Conservation (phyloP, 2,329 filamentous ascomycete species). For the Diaporthe citriasiana region DNA sequence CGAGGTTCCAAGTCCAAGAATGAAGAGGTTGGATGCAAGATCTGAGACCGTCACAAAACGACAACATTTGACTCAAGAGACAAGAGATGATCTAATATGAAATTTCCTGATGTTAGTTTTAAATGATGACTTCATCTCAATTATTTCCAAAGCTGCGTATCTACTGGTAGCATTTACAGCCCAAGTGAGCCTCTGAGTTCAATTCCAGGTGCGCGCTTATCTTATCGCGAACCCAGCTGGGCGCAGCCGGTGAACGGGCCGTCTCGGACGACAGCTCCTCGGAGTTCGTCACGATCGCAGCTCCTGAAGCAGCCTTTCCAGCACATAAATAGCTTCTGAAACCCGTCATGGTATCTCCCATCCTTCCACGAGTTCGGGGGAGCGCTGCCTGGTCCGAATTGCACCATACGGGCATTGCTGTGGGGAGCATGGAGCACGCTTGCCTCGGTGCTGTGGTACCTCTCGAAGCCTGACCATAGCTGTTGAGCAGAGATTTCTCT, state of each 20-base stretch:
- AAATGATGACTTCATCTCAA: background rate
- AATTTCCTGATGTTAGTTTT: background rate
- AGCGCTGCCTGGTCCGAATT: background rate
- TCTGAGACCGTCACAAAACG: no score
- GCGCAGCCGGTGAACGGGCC: conserved; percentile 32
- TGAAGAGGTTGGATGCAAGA: background rate
- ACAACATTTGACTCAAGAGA: background rate
- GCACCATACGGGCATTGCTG: no score
- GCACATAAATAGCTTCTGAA: background rate
- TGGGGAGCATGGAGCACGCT: background rate
- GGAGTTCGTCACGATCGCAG: background rate
- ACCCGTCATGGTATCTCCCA: background rate
- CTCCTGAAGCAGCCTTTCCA: background rate
- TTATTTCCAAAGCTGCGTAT: background rate
- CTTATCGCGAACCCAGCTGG: conserved; percentile 39
- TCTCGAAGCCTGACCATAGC: background rate
- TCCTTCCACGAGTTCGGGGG: background rate
- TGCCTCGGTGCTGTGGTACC: background rate
- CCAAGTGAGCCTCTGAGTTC: background rate
- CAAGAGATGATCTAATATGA: background rate
- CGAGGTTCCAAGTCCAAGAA: background rate
- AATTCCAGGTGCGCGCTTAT: conserved; percentile 30
- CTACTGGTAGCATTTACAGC: background rate
- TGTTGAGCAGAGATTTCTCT: conserved; percentile 20
- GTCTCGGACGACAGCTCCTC: conserved; percentile 25